Evolutionary conservation across 148 eudicot genomes (phyloP), one percentile per base, ranked within the genome.

Genomic region (Polygonum aviculare): DNA sequence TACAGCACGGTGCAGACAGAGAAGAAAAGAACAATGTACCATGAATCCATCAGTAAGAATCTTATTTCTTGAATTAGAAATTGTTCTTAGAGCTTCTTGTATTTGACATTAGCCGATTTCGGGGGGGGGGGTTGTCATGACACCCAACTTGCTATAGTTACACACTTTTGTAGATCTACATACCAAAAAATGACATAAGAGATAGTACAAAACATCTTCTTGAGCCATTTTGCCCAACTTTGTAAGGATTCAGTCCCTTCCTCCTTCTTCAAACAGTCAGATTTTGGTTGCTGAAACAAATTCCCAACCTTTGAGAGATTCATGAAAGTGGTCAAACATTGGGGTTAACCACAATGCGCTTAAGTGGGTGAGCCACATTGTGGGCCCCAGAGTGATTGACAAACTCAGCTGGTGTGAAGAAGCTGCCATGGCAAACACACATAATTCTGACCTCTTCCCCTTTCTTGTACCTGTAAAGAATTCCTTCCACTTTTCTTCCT

Each of bases 391-490:
- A 90, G 72, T 89, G 93, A 77, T 79, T 84, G 35, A 89, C 84
- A 51, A 89, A 89, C 80, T 89, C 93, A 0, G 90, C 89, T 1
- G 93, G 93, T 15, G 93, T 60, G 48, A 83, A 80, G 69, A 84
- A 89, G 57, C 72, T 81, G 2, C 93, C 93, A 81, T 89, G 93
- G 81, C 93, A 87, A 3, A 89, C 89, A 45, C 93, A 89, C 12
- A 89, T 81, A 15, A 89, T 89, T 69, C 80, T 86, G 75, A 86
- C 83, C 57, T 87, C 85, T 60, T 86, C 93, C 36, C 88, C 88
- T 63, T 81, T 87, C 77, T 75, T 74, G 72, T 86, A 89, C 70
- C 81, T 69, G 74, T 89, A 89, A 4, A 89, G 75, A 71, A 87
- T 82, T 10, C 90, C 93, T 74, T 86, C 85, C 14, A 85, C 71